These are phyloP conservation scores for Ordospora pajunii DNA, from an alignment of 371 early-diverging fungal genomes.

Conservation along the genomic window DNA sequence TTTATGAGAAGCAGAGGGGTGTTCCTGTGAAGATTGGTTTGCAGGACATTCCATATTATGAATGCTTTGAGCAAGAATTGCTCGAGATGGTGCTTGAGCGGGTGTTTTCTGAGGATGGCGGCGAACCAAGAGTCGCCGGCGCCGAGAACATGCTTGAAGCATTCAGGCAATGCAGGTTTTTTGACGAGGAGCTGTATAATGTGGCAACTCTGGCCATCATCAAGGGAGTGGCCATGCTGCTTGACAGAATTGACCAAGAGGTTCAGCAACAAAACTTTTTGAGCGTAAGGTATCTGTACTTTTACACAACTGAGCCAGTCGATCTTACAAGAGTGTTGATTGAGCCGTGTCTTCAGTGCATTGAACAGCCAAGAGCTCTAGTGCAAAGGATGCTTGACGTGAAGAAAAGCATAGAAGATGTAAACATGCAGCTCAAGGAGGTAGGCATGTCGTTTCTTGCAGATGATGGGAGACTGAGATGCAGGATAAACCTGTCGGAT, in stretches of 20 bases:
- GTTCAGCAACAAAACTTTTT: background rate
- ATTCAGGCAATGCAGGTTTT: background rate
- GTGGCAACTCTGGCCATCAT: background rate
- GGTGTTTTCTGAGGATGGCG: background rate
- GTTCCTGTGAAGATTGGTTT: conserved; percentile 8
- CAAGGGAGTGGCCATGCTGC: conserved; percentile 5
- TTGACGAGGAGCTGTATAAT: conserved; percentile 6
- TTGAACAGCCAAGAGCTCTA: background rate
- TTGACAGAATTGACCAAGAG: conserved; percentile 9
- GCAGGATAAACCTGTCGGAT: background rate
- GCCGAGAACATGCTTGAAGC: background rate
- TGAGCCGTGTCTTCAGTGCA: background rate
- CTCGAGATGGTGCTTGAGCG: background rate
- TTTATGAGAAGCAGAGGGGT: conserved; percentile 8
- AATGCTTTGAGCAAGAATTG: conserved; percentile 7
- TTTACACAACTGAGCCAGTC: background rate
- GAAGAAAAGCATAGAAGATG: background rate
- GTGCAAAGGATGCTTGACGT: background rate
- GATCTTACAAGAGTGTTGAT: background rate
- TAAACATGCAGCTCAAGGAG: background rate
- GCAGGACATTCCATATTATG: conserved; percentile 8
- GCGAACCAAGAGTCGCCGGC: background rate
- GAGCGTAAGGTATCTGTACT: conserved; percentile 2
- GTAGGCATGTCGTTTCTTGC: background rate
- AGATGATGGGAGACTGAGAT: background rate